Evolutionary conservation across 257 asterid genomes (phyloP), one percentile per base, ranked within the genome.

Genomic region (Anisodus tanguticus): DNA sequence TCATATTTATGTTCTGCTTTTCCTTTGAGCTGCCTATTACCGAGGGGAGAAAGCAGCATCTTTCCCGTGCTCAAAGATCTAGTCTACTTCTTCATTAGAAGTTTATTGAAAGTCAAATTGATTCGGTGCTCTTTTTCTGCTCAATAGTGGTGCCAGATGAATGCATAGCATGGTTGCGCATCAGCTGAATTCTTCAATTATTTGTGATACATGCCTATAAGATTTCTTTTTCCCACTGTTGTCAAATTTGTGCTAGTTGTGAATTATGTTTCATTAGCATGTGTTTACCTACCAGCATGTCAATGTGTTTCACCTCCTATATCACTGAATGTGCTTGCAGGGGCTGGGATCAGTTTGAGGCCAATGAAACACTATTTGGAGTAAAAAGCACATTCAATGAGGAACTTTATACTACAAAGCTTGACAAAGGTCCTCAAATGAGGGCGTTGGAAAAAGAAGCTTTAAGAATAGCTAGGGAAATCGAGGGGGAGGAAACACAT

Each of bases 271-370:
- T 13, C 64, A 51, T 76, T 26, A 31, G 81, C 81, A 13, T 8
- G 15, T 39, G 54, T 35, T 13, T 53, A 15, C 13, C 31, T 60
- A 41, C 74, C 51, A 58, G 19, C 84, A 26, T 72, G 51, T 11
- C 13, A 22, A 41, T 77, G 71, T 74, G 71, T 39, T 54, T 74
- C 62, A 49, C 47, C 13, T 31, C 22, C 16, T 26, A 51, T 76
- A 8, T 51, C 26, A 22, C 64, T 53, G 26, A 26, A 22, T 76
- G 64, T 76, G 47, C 11, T 83, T 55, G 86, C 89, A 97, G 99
- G 91, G 94, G 98, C 81, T 97, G 99, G 99, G 94, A 97, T 89
- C 99, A 97, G 86, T 97, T 97, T 88, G 92, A 92, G 87, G 97
- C 89, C 86, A 97, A 97, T 86, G 93, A 91, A 87, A 84, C 94